phyloP scores from a whole-genome alignment of 306 rosid species.

The Delonix regia region DNA sequence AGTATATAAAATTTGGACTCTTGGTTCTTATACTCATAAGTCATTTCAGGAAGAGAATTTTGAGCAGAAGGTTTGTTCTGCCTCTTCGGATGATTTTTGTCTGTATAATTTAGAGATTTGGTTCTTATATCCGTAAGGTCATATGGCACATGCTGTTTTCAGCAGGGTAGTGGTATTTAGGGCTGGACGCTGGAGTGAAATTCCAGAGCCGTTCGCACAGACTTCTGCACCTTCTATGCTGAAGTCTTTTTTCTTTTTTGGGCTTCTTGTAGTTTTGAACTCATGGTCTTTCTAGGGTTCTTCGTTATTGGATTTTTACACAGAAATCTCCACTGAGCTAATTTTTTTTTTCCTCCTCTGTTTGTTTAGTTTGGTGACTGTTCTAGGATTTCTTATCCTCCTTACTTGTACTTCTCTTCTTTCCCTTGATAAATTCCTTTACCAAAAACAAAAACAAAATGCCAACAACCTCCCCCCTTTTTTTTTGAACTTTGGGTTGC shows the following conservation, averaged over 20 bases:
- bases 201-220: not conserved
- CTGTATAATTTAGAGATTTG: not conserved
- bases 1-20: not conserved
- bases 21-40: not conserved
- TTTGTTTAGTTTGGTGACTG: slow-evolving; percentile 4
- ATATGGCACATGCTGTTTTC: not conserved
- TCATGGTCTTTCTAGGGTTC: not conserved
- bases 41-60: not conserved
- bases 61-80: not conserved
- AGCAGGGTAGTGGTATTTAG: slow-evolving; percentile 2
- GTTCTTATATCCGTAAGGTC: not conserved
- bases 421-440: not conserved
- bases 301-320: not conserved
- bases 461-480: too few species aligned
- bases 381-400: slow-evolving; percentile 22
- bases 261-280: not conserved
- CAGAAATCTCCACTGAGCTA: not conserved
- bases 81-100: not conserved
- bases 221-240: not conserved
- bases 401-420: slow-evolving; percentile 1
- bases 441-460: not conserved
- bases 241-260: not conserved
- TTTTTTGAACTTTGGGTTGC: too few species aligned
- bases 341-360: not conserved
- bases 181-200: slow-evolving; percentile 17